Conservation (phyloP, 768 basidiomycete species). For the Tricholoma furcatifolium region DNA sequence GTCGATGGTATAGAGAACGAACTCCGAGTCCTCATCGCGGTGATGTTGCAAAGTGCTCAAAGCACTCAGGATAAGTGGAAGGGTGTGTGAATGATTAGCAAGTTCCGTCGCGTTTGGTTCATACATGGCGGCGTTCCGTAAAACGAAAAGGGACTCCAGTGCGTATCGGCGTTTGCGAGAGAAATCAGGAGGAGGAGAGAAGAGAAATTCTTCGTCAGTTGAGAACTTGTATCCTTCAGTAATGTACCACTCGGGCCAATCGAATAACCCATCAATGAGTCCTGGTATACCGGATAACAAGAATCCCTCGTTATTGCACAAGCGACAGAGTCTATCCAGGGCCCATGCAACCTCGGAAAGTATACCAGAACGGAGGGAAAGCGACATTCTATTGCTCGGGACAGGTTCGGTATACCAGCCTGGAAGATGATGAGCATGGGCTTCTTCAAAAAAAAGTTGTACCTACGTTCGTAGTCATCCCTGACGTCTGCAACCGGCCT, state of each 20-base stretch:
- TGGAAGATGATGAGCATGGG: slow-evolving; percentile 25
- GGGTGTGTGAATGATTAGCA: slow-evolving; percentile 54
- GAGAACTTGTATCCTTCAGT: slow-evolving; percentile 52
- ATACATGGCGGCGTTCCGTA: slow-evolving; percentile 81
- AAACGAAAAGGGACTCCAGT: slow-evolving; percentile 79
- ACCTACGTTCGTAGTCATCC: slow-evolving; percentile 78
- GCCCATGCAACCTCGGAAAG: slow-evolving; percentile 86
- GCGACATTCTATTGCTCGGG: slow-evolving; percentile 84
- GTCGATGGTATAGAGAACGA: slow-evolving; percentile 70
- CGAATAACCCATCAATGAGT: slow-evolving; percentile 79
- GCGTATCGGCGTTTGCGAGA: slow-evolving; percentile 68
- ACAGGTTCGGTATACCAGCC: slow-evolving; percentile 86
- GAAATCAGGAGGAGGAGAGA: slow-evolving; percentile 51
- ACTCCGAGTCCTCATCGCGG: slow-evolving; percentile 70
- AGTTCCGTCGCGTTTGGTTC: slow-evolving; percentile 67
- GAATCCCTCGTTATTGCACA: slow-evolving; percentile 81
- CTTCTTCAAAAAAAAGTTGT: slow-evolving; percentile 2
- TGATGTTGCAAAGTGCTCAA: slow-evolving; percentile 60
- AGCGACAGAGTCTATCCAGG: slow-evolving; percentile 78
- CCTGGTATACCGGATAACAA: slow-evolving; percentile 71
- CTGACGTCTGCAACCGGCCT: slow-evolving; percentile 45
- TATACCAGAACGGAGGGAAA: slow-evolving; percentile 84
- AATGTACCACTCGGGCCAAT: slow-evolving; percentile 87
- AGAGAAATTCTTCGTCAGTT: slow-evolving; percentile 45
- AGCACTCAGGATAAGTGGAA: slow-evolving; percentile 63